Conservation (phyloP, 2,329 filamentous ascomycete species). For the Cladophialophora bantiana region DNA sequence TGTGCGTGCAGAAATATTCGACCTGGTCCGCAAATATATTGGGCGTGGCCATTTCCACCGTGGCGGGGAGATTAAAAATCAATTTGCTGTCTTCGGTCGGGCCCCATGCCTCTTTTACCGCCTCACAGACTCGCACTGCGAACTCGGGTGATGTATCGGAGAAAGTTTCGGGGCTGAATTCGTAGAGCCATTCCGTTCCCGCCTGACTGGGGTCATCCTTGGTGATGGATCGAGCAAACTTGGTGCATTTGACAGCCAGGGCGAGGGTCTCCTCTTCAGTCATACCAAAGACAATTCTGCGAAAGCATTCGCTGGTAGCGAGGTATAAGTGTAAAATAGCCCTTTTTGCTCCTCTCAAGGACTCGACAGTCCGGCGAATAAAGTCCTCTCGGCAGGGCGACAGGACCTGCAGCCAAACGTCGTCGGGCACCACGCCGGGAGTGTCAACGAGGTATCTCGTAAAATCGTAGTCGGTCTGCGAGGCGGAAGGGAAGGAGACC, state of each 20-base stretch:
- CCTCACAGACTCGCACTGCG: slow-evolving; percentile 82
- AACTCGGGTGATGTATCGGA: slow-evolving; percentile 89
- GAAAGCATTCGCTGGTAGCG: slow-evolving; percentile 95
- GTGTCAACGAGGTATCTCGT: slow-evolving; percentile 86
- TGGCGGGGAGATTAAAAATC: slow-evolving; percentile 96
- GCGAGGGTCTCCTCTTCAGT: slow-evolving; percentile 80
- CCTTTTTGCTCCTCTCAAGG: slow-evolving; percentile 87
- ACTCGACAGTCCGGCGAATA: slow-evolving; percentile 87
- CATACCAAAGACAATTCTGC: slow-evolving; percentile 87
- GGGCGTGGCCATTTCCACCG: slow-evolving; percentile 91
- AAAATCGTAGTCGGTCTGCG: slow-evolving; percentile 95
- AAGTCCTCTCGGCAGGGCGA: slow-evolving; percentile 91
- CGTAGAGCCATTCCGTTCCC: slow-evolving; percentile 64
- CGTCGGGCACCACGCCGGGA: slow-evolving; percentile 80
- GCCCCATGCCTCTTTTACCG: slow-evolving; percentile 92
- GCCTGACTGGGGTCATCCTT: slow-evolving; percentile 71
- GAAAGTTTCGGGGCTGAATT: slow-evolving; percentile 69
- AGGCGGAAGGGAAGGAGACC: slow-evolving; percentile 92
- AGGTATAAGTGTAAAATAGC: slow-evolving; percentile 95
- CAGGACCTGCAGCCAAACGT: slow-evolving; percentile 90
- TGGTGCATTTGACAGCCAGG: slow-evolving; percentile 83
- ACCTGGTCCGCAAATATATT: slow-evolving; percentile 97
- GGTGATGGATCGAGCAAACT: slow-evolving; percentile 85
- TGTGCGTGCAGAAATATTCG: slow-evolving; percentile 90
- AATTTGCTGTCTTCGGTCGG: slow-evolving; percentile 77